Percentiles rank a stretch among this genome's conserved stretches.
These are phyloP conservation scores for Neurospora sp. DNA, from an alignment of 2,329 filamentous ascomycete genomes.

Conservation along the genomic window DNA sequence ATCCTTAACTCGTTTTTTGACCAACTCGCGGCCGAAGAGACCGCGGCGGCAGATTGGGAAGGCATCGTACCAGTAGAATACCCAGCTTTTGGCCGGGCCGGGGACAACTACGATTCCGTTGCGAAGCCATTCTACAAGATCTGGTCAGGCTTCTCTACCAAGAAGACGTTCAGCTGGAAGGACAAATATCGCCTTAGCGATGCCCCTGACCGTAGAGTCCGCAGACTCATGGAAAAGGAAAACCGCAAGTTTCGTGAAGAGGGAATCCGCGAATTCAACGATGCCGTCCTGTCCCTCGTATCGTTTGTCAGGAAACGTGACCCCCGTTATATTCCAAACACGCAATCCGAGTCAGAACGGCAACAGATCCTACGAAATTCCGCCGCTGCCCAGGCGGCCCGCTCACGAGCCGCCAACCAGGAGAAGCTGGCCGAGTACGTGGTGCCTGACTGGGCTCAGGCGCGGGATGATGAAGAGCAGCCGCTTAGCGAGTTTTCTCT, in stretches of 20 bases:
- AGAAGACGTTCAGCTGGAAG: constrained; percentile 81
- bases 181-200: constrained; percentile 76
- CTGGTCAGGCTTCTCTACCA: constrained; percentile 76
- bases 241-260: constrained; percentile 79
- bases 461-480: constrained; percentile 41
- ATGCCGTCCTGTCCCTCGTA: constrained; percentile 77
- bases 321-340: constrained; percentile 69
- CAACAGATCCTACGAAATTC: constrained; percentile 69
- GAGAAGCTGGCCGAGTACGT: constrained; percentile 57
- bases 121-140: constrained; percentile 71
- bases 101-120: constrained; percentile 63
- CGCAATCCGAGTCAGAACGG: constrained; percentile 68
- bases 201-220: constrained; percentile 73
- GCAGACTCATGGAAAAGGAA: constrained; percentile 88
- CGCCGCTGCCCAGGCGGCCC: constrained; percentile 72
- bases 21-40: constrained; percentile 70
- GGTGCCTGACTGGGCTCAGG: constrained; percentile 66
- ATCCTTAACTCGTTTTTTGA: constrained; percentile 69
- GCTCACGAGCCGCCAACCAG: constrained; percentile 71
- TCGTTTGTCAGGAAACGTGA: constrained; percentile 86
- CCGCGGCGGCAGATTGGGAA: constrained; percentile 61
- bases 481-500: constrained; percentile 46
- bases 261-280: constrained; percentile 80
- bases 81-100: constrained; percentile 71
- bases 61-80: constrained; percentile 53